Base-by-base conservation (phyloP, 345 rosid genomes). In the Noccaea caerulescens region DNA sequence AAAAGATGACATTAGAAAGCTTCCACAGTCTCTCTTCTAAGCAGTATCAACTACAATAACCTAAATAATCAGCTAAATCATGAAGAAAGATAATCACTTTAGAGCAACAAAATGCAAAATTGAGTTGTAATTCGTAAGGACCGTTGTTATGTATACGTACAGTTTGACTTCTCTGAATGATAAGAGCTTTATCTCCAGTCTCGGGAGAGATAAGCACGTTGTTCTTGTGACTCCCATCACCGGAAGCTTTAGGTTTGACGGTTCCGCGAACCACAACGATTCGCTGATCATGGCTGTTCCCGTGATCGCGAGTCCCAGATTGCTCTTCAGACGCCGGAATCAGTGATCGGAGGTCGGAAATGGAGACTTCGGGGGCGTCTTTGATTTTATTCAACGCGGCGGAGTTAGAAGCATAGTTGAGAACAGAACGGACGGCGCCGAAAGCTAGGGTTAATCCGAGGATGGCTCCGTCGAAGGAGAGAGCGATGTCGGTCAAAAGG, bases 391-490 rank as follows among this genome's bases (percentile, higher is more conserved):
- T 74, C 50, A 91, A 83, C 57, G 96, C 86, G 25, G 86, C 76
- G 71, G 90, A 79, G 67, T 61, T 71, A 12, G 84, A 78, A 2
- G 78, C 75, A 74, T 72, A 80, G 45, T 80, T 80, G 60, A 82
- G 23, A 50, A 81, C 58, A 14, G 95, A 79, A 14, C 96, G 88
- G 7, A 84, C 80, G 51, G 97, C 90, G 49, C 81, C 75, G 67
- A 79, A 83, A 1, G 98, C 93, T 0, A 94, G 80, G 71, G 88
- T 84, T 1, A 77, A 79, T 6, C 99, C 98, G 52, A 94, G 79
- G 45, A 89, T 68, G 16, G 97, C 99, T 38, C 99, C 98, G 79
- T 93, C 98, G 66, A 84, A 85, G 50, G 98, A 93, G 33, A 91
- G 68, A 33, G 90, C 96, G 50, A 93, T 64, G 25, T 83, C 90